A percentile compares a stretch with the other conserved stretches of the same genome.
These are phyloP conservation scores for Picea sitchensis DNA, from an alignment of 75 land plant genomes.

Conservation along the genomic window DNA sequence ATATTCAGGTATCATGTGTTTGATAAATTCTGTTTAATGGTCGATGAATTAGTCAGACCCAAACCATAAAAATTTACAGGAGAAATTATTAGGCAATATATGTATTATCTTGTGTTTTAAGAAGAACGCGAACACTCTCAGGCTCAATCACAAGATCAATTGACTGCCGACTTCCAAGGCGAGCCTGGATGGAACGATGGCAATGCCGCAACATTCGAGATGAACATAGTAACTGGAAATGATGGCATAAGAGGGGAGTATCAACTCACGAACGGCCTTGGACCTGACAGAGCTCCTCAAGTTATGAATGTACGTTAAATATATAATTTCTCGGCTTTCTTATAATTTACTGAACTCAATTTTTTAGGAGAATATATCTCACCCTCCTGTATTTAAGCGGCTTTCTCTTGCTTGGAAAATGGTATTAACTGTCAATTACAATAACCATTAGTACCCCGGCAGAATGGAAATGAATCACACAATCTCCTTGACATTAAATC, in stretches of 20 bases:
- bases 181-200: conserved; percentile 30
- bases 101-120: too few species aligned
- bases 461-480: background rate
- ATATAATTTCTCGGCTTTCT: background rate
- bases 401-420: background rate
- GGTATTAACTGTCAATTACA: too few species aligned
- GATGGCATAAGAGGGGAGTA: conserved; percentile 23
- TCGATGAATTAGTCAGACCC: too few species aligned
- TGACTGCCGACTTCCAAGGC: conserved; percentile 35
- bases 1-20: too few species aligned
- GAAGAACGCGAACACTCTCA: background rate
- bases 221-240: conserved; percentile 20
- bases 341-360: background rate
- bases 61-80: background rate
- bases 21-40: too few species aligned
- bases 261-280: conserved; percentile 44
- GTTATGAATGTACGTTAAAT: conserved; percentile 21
- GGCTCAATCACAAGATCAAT: conserved; percentile 28
- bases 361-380: background rate
- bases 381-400: background rate
- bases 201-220: conserved; percentile 36
- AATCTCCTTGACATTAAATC: background rate
- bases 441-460: too few species aligned
- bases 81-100: too few species aligned
- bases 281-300: conserved; percentile 17